These are phyloP conservation scores for Tetrahymena elliotti DNA, from an alignment of 73 alveolate genomes.

Conservation along the genomic window DNA sequence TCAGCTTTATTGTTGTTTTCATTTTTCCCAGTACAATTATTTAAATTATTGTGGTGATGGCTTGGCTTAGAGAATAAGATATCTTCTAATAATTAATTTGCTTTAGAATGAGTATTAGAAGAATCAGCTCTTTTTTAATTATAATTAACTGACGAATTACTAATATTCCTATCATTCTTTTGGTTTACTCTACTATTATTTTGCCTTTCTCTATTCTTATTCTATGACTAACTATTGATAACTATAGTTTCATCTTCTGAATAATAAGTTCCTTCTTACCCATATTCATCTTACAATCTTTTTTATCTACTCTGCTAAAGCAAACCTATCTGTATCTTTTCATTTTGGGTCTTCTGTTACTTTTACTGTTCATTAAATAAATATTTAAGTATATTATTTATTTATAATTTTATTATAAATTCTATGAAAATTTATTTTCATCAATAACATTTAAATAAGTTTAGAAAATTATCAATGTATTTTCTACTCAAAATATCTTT, in stretches of 20 bases:
- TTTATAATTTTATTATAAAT: background rate
- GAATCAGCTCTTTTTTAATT: background rate
- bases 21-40: background rate
- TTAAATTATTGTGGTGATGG: background rate
- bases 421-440: too few relatives aligned
- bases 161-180: background rate
- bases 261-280: background rate
- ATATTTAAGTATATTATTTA: background rate
- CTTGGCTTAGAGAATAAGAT: background rate
- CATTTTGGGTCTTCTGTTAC: background rate
- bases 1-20: background rate
- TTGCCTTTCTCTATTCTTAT: background rate
- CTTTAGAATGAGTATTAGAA: background rate
- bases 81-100: background rate
- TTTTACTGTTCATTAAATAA: background rate
- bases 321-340: background rate
- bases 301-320: background rate
- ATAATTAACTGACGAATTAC: background rate
- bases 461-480: too few relatives aligned
- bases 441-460: too few relatives aligned
- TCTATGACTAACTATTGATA: background rate
- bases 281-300: background rate
- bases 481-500: too few relatives aligned
- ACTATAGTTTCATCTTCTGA: background rate
- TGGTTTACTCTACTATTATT: background rate